Evolutionary conservation across 2,329 filamentous ascomycete genomes (phyloP), one percentile per base, ranked within the genome.

Genomic region (Penicillium sp.): DNA sequence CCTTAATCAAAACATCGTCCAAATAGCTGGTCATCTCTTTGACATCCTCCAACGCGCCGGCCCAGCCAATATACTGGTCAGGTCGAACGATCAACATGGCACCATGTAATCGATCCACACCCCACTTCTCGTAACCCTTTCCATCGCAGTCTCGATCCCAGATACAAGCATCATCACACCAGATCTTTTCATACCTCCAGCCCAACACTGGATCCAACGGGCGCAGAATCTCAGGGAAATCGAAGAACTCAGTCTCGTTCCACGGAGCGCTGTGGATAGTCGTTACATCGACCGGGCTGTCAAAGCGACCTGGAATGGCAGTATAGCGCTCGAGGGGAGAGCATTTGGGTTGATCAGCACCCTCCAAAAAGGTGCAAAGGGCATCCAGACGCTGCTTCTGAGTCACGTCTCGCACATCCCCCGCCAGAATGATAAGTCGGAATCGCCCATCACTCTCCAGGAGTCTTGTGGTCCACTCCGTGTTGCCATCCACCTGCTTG

Each of bases 251-350:
- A 0, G 76, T 64, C 0, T 74, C 65, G 0, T 51, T 58, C 23
- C 81, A 68, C 16, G 69, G 69, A 0, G 77, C 68, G 2, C 72
- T 71, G 56, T 86, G 83, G 0, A 84, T 63, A 0, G 80, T 78
- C 2, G 86, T 57, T 0, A 85, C 65, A 20, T 84, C 80, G 21
- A 86, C 69, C 3, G 79, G 50, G 9, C 64, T 69, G 48, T 75
- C 65, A 11, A 76, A 64, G 8, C 64, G 60, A 2, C 58, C 51
- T 3, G 45, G 53, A 1, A 47, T 40, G 2, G 68, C 65, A 0
- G 67, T 71, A 40, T 70, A 70, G 11, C 56, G 64, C 8, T 45
- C 57, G n/a, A 81, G 54, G 28, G 79, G 64, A 1, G 65, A 59
- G 0, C 45, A 10, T 5, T 9, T 17, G 2, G 34, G 14, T 19